phyloP scores from a whole-genome alignment of 164 flowering plant genomes.

The Kingdonia uniflora region DNA sequence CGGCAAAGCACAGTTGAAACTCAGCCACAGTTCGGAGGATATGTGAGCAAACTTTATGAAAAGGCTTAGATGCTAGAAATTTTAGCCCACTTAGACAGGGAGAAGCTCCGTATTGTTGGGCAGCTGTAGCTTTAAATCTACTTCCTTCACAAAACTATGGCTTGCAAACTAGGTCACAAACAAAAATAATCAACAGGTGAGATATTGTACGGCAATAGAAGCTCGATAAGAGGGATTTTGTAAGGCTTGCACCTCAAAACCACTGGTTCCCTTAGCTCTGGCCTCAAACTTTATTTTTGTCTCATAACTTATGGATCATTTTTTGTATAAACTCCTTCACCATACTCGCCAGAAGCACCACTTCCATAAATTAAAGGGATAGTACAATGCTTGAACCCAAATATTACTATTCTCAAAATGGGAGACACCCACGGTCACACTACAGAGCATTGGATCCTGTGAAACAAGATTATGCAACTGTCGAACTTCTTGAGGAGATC shows the following conservation, averaged over 20 bases:
- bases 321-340: slow-evolving; percentile 78
- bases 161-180: slow-evolving; percentile 96
- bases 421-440: slow-evolving; percentile 94
- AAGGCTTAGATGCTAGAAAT: slow-evolving; percentile 82
- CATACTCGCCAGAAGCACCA: slow-evolving; percentile 52
- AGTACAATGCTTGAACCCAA: slow-evolving; percentile 94
- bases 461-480: slow-evolving; percentile 92
- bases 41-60: slow-evolving; percentile 71
- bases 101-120: slow-evolving; percentile 90
- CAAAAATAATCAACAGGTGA: slow-evolving; percentile 98
- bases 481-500: slow-evolving; percentile 95
- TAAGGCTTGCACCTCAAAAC: slow-evolving; percentile 92
- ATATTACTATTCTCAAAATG: slow-evolving; percentile 91
- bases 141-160: slow-evolving; percentile 95
- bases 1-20: slow-evolving; percentile 83
- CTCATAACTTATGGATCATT: slow-evolving; percentile 77
- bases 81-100: slow-evolving; percentile 91
- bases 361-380: slow-evolving; percentile 90
- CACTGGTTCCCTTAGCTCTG: slow-evolving; percentile 89
- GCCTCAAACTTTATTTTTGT: slow-evolving; percentile 65
- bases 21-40: too few species aligned
- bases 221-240: slow-evolving; percentile 90
- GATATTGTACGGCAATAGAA: slow-evolving; percentile 82
- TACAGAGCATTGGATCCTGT: slow-evolving; percentile 92
- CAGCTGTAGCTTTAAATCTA: slow-evolving; percentile 98